phyloP scores from a whole-genome alignment of 768 basidiomycete species.

The Lactarius indigo region DNA sequence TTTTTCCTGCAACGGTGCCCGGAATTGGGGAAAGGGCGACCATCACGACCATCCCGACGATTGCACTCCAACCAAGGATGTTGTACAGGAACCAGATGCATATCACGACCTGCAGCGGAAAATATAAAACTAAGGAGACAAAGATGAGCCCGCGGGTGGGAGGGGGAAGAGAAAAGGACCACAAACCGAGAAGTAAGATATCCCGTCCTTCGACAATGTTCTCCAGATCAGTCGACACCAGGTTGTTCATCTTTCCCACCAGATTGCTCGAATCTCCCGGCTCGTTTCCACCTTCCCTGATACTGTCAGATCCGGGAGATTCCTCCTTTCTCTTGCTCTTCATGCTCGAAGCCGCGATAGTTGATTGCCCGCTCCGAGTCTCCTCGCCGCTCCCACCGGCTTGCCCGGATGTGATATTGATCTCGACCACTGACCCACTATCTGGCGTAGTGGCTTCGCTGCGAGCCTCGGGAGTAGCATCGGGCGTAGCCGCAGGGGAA shows the following conservation, averaged over 20 bases:
- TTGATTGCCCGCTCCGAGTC: conserved; percentile 20
- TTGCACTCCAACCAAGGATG: conserved; percentile 49
- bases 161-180: background rate
- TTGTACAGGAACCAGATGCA: conserved; percentile 41
- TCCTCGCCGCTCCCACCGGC: conserved; percentile 20
- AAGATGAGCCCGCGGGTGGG: background rate
- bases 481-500: conserved; percentile 25
- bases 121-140: conserved; percentile 30
- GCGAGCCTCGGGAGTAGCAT: conserved; percentile 24
- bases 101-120: conserved; percentile 41
- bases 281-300: conserved; percentile 2
- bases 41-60: conserved; percentile 42
- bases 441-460: conserved; percentile 27
- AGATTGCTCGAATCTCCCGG: conserved; percentile 40
- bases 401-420: background rate
- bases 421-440: conserved; percentile 26
- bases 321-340: conserved; percentile 25
- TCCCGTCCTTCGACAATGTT: conserved; percentile 32
- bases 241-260: conserved; percentile 73
- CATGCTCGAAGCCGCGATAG: conserved; percentile 13
- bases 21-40: conserved; percentile 42
- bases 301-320: background rate
- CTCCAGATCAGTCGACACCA: conserved; percentile 61
- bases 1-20: conserved; percentile 36
- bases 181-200: conserved; percentile 24